Evolutionary conservation across 768 basidiomycete species (phyloP), one percentile per base, ranked within the genome.

Genomic region (Suillus sp.): DNA sequence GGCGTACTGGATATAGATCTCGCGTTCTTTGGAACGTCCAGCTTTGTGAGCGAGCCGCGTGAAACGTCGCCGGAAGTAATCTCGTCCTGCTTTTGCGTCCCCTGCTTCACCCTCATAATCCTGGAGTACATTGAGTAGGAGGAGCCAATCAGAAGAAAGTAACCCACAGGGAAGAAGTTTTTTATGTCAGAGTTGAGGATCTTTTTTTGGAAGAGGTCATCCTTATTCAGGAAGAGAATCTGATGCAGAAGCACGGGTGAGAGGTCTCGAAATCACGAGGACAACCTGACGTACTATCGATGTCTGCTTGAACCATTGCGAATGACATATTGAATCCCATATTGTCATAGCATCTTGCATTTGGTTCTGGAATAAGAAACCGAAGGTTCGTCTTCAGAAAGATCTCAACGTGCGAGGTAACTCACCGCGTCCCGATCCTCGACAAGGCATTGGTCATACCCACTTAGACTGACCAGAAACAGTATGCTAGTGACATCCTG

Each of bases 291-390:
- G 51, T 66, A 95, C 95, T 61, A 97, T 93, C 11, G 93, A 95
- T 0, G 95, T 96, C 66, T 91, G 86, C 77, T 92, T 92, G 79
- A 97, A 97, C 95, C 95, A 97, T 67, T 96, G 94, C 11, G 94
- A 96, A 74, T 97, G 94, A 78, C 94, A 96, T 83, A 98, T 96
- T 47, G 94, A 95, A 69, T 98, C 95, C 90, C 95, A 98, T 57
- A 98, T 93, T n/a, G 93, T 93, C 88, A 98, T 91, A 4, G 95
- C 93, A 67, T 98, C 95, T 80, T 96, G 92, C 95, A 98, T 96
- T 88, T 96, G 95, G 72, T 98, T 98, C 91, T 95, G 70, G 8
- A 35, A 40, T 30, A 20, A 22, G 37, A 58, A 34, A n/a, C 11
- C 20, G 2, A 53, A n/a, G 1, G 38, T 65, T 53, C 62, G 47